Percentiles rank a stretch among this genome's conserved stretches.
These are phyloP conservation scores for Phoenix roebelenii DNA, from an alignment of 176 grass and related monocot genomes.

Conservation along the genomic window DNA sequence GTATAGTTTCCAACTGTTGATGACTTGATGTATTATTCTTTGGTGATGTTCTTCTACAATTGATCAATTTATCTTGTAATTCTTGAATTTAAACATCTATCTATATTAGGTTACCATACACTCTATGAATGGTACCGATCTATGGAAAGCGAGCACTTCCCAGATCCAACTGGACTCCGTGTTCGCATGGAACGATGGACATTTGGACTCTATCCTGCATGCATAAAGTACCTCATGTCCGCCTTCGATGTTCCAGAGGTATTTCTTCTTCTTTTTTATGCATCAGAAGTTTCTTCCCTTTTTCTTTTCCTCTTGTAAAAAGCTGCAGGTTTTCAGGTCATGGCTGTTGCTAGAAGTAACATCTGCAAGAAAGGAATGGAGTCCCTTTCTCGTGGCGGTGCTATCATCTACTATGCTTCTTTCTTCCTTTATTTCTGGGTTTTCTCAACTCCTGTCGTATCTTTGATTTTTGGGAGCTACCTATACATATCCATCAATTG, in stretches of 20 bases:
- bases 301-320: too few species aligned
- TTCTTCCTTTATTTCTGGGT: conserved; percentile 98
- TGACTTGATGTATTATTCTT: too few species aligned
- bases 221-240: conserved; percentile 99
- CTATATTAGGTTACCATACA: conserved; percentile 70
- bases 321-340: conserved; percentile 39
- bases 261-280: conserved; percentile 1
- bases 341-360: conserved; percentile 74
- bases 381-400: conserved; percentile 67
- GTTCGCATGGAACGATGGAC: conserved; percentile 78
- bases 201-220: conserved; percentile 89
- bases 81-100: too few species aligned
- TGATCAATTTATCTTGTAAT: too few species aligned
- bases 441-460: conserved; percentile 84
- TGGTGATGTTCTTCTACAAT: too few species aligned
- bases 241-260: conserved; percentile 98
- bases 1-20: too few species aligned
- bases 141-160: conserved; percentile 90
- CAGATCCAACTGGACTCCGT: conserved; percentile 70
- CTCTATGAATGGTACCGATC: conserved; percentile 94
- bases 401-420: conserved; percentile 83
- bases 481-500: conserved; percentile 93
- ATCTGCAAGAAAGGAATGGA: conserved; percentile 88
- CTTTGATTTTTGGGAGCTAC: conserved; percentile 89
- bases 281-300: too few species aligned